Percentiles rank a stretch among this genome's conserved stretches.
Conservation (phyloP, 192 early-diverging fungal species). For the Coemansia sp. region DNA sequence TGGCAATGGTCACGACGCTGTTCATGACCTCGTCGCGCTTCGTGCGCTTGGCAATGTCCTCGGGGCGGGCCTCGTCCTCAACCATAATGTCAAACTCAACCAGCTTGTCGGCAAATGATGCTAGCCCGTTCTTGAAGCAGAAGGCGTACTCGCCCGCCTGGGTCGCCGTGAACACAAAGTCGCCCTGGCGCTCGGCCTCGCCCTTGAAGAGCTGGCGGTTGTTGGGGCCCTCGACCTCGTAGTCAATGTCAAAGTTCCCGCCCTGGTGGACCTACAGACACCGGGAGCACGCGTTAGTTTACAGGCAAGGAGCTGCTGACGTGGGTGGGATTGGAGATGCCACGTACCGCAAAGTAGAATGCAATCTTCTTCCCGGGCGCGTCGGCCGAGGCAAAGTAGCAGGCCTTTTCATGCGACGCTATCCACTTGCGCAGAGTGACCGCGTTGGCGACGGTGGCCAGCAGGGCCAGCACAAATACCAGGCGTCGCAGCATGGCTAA, state of each 20-base stretch:
- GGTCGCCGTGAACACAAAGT: constrained; percentile 87
- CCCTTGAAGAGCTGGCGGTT: constrained; percentile 63
- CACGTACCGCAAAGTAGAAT: constrained; percentile 99
- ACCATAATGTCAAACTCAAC: constrained; percentile 94
- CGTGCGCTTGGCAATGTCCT: constrained; percentile 53
- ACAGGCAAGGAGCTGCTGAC: neutral
- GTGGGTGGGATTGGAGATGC: too few relatives aligned
- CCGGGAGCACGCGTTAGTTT: constrained; percentile 54
- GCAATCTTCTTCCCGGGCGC: constrained; percentile 82
- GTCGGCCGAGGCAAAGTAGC: constrained; percentile 82
- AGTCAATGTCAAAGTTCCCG: constrained; percentile 96
- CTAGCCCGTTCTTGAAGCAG: constrained; percentile 95
- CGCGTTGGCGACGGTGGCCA: constrained; percentile 44
- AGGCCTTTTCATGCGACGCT: constrained; percentile 82
- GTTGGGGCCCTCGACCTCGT: constrained; percentile 73
- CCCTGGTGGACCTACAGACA: too few relatives aligned
- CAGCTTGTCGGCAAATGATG: constrained; percentile 89
- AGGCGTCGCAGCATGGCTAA: constrained; percentile 38
- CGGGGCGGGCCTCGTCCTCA: constrained; percentile 75
- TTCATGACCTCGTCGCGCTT: constrained; percentile 54
- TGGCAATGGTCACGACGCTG: constrained; percentile 57
- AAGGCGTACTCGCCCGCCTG: constrained; percentile 88
- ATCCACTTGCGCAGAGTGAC: constrained; percentile 81
- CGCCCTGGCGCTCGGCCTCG: constrained; percentile 87
- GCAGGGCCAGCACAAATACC: constrained; percentile 39